Percentiles rank a stretch among this genome's conserved stretches.
These are phyloP conservation scores for Myxozyma neglecta DNA, from an alignment of 805 yeast genomes.

Conservation along the genomic window DNA sequence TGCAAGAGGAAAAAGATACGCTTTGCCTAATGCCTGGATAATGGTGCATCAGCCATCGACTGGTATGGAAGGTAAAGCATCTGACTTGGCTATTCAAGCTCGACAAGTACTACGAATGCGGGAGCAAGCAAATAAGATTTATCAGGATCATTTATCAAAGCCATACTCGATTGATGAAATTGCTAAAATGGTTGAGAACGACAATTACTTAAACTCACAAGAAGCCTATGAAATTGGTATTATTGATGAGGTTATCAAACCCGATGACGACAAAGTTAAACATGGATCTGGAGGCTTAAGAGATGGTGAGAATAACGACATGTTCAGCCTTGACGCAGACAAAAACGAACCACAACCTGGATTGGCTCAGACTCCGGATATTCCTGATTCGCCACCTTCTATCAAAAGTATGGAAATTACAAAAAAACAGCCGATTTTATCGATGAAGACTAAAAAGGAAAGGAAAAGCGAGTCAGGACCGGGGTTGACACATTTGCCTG, in stretches of 20 bases:
- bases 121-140: constrained; percentile 37
- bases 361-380: neutral
- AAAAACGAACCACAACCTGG: constrained; percentile 8
- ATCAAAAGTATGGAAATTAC: neutral
- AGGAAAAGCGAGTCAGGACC: constrained; percentile 2
- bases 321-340: neutral
- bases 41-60: constrained; percentile 43
- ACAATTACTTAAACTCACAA: constrained; percentile 35
- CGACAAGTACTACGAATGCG: constrained; percentile 40
- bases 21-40: constrained; percentile 40
- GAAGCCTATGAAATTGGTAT: constrained; percentile 41
- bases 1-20: constrained; percentile 37
- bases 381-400: neutral
- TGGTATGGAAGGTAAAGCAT: constrained; percentile 34
- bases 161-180: constrained; percentile 23
- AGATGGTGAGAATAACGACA: constrained; percentile 2
- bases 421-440: neutral
- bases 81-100: constrained; percentile 43
- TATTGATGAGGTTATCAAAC: constrained; percentile 39
- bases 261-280: constrained; percentile 10
- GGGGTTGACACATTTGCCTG: constrained; percentile 16
- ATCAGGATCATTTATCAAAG: constrained; percentile 37
- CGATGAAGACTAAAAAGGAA: neutral
- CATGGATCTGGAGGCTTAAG: constrained; percentile 19
- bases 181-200: constrained; percentile 32